Evolutionary conservation across 352 stramenopile genomes (phyloP).

Genomic region (Globisporangium nagaii): DNA sequence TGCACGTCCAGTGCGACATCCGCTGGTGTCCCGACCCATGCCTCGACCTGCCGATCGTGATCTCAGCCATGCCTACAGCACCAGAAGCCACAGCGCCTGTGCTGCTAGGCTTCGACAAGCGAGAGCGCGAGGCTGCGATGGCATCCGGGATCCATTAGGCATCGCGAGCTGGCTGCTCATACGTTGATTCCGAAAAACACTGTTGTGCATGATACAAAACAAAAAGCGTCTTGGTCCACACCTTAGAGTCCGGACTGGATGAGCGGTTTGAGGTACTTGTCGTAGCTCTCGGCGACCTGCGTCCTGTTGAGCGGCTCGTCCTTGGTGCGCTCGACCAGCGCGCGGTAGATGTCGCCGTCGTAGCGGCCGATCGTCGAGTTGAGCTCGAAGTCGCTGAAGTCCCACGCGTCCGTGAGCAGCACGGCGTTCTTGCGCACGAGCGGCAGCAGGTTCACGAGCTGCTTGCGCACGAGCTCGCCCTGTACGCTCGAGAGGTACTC

Average conservation of each 20-base stretch:
- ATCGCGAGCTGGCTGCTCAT: no score
- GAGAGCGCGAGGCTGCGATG: constrained; percentile 12
- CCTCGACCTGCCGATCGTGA: constrained; percentile 20
- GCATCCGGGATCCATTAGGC: background rate
- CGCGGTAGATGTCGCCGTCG: no score
- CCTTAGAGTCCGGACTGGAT: constrained; percentile 28
- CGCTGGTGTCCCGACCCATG: constrained; percentile 30
- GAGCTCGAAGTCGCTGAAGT: constrained; percentile 52
- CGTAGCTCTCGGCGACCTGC: constrained; percentile 46
- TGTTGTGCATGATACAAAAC: no score
- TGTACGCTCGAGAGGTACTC: constrained; percentile 30
- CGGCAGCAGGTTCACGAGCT: no score
- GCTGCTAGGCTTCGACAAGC: background rate
- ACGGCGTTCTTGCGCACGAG: constrained; percentile 31
- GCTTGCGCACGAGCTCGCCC: constrained; percentile 15
- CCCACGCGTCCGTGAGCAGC: constrained; percentile 27
- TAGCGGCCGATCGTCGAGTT: constrained; percentile 66
- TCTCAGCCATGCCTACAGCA: background rate
- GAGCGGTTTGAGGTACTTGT: constrained; percentile 40
- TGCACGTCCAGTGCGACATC: constrained; percentile 37
- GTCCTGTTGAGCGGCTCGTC: constrained; percentile 61
- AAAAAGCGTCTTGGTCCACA: no score
- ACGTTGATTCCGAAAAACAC: no score
- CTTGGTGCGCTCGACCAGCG: constrained; percentile 34
- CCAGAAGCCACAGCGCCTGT: background rate